Percentiles rank a stretch among this genome's conserved stretches.
Evolutionary conservation across 31 red algal genomes (phyloP).

Genomic region (Asparagopsis taxiformis): DNA sequence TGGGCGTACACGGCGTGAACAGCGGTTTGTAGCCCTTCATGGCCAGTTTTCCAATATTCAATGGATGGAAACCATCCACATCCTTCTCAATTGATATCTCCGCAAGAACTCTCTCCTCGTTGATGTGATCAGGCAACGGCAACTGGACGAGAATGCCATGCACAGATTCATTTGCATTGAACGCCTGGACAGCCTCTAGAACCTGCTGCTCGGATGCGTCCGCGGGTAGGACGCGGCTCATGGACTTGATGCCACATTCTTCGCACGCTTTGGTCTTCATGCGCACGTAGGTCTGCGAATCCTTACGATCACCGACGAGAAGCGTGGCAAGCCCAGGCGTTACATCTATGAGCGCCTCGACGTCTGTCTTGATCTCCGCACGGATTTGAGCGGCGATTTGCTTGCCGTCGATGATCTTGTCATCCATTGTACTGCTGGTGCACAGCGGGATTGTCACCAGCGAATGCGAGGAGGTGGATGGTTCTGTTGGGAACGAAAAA

Average conservation of each 20-base stretch:
- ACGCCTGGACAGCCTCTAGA: slow-evolving; percentile 33
- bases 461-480: too few species aligned
- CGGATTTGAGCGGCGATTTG: slow-evolving; percentile 56
- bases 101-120: slow-evolving; percentile 60
- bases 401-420: slow-evolving; percentile 82
- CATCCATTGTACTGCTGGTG: too few species aligned
- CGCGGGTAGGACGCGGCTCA: slow-evolving; percentile 30
- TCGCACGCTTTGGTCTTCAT: slow-evolving; percentile 80
- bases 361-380: slow-evolving; percentile 60
- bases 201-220: slow-evolving; percentile 65
- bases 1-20: slow-evolving; percentile 89
- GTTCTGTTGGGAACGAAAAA: too few species aligned
- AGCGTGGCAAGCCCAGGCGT: slow-evolving; percentile 82
- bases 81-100: slow-evolving; percentile 84
- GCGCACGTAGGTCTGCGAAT: slow-evolving; percentile 74
- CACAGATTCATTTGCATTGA: slow-evolving; percentile 68
- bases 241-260: slow-evolving; percentile 80
- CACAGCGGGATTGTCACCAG: too few species aligned
- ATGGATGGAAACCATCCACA: slow-evolving; percentile 97
- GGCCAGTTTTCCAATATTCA: slow-evolving; percentile 85
- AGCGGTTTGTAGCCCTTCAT: slow-evolving; percentile 47
- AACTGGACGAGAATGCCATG: slow-evolving; percentile 97
- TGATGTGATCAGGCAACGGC: slow-evolving; percentile 81
- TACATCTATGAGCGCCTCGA: slow-evolving; percentile 27
- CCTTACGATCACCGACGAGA: slow-evolving; percentile 79